Base-by-base conservation (phyloP, 2,329 filamentous ascomycete species). In the Trichophyton mentagrophytes region DNA sequence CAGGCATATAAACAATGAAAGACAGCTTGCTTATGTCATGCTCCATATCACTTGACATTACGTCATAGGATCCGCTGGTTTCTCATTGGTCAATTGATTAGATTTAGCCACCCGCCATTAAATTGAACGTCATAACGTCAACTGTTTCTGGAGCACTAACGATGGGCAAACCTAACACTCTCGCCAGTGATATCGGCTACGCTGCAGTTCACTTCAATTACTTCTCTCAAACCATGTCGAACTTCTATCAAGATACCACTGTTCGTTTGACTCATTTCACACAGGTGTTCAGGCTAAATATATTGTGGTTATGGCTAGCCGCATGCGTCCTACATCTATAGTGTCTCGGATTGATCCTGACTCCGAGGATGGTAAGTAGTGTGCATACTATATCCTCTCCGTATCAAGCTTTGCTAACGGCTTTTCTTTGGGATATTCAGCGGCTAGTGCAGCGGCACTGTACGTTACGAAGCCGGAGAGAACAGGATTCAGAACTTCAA, bases 311-410 rank as follows among this genome's bases (percentile, higher is more conserved):
- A 58, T 58, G 56, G 56, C 56, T 8, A 22, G 9, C 38, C 36
- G 36, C 55, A 44, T 44, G 13, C 56, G 56, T 46, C 56, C 56
- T 55, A 55, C n/a, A 22, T 58, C 56, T 6, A 22, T 58, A 36
- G 36, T 5, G 15, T 44, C 17, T 17, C 27, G n/a, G 15, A 42
- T 58, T 20, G 56, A 58, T 38, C 56, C 56, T 6, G 40, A 58
- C 25, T 58, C 56, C 27, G 56, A 58, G 7, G 36, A 46, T 25
- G 56, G 56, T 58, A 7, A 44, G 56, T 46, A 55, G 13, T 44
- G 11, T 1, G 11, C n/a, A n/a, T 38, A 17, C 25, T 46, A 36
- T 4, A n/a, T 58, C 36, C 15, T 36, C 36, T n/a, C 22, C 13
- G 15, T 13, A 22, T 22, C 20, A 57, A 42, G 25, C 17, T 42